These are phyloP conservation scores for Cavenderia fasciculata DNA, from an alignment of 78 protist genomes.

Conservation along the genomic window DNA sequence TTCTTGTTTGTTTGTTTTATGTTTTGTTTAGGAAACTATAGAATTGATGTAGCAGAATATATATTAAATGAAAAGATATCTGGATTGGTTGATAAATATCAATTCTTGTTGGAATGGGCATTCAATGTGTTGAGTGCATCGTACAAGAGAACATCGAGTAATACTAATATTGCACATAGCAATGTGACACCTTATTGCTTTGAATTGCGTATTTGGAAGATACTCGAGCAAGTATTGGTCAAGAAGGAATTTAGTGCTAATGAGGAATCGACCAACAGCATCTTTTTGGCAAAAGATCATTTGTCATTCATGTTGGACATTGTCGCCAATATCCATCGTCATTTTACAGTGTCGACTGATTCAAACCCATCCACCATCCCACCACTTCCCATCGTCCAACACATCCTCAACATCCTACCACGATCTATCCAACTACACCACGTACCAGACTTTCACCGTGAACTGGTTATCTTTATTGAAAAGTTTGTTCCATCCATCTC, in stretches of 20 bases:
- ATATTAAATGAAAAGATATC: constrained; percentile 6
- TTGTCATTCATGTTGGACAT: constrained; percentile 31
- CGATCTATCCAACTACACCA: too few species aligned
- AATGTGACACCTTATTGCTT: constrained; percentile 20
- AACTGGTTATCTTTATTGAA: too few species aligned
- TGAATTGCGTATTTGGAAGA: constrained; percentile 21
- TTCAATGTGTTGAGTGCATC: constrained; percentile 20
- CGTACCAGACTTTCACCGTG: too few species aligned
- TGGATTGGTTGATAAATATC: constrained; percentile 40
- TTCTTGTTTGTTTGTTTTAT: not conserved
- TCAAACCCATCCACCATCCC: not conserved
- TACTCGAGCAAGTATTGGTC: not conserved
- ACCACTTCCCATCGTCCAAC: not conserved
- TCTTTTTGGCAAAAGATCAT: constrained; percentile 26
- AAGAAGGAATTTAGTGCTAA: not conserved
- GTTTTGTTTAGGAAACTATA: not conserved
- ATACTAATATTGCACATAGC: constrained; percentile 4
- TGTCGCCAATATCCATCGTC: not conserved
- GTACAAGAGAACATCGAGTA: too few species aligned
- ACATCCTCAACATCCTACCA: too few species aligned
- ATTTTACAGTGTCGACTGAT: not conserved
- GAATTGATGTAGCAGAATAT: constrained; percentile 60
- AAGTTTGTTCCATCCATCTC: not conserved
- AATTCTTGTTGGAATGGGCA: constrained; percentile 28
- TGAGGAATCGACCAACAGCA: too few species aligned